These are phyloP conservation scores for Cyclotella cryptica DNA, from an alignment of 108 stramenopile genomes.

Conservation along the genomic window DNA sequence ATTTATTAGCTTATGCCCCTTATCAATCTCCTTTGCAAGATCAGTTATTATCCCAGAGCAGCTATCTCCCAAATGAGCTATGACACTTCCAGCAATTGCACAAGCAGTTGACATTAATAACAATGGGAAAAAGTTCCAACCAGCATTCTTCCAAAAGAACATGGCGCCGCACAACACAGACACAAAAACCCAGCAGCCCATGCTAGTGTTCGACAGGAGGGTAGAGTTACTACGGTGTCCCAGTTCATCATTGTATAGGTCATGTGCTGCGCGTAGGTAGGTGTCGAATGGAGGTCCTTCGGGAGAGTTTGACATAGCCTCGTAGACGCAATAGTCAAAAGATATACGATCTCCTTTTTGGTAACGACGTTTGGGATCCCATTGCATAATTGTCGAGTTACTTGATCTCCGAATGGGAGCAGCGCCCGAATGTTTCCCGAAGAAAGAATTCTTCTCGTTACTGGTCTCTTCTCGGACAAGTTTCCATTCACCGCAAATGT, in stretches of 20 bases:
- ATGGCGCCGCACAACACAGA: slow-evolving; percentile 28
- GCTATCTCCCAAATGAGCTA: slow-evolving; percentile 22
- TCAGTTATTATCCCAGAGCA: background rate
- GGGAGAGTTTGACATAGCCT: slow-evolving; percentile 67
- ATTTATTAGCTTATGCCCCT: background rate
- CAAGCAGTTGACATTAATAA: slow-evolving; percentile 32
- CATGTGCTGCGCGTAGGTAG: slow-evolving; percentile 64
- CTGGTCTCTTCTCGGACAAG: slow-evolving; percentile 43
- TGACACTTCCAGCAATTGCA: slow-evolving; percentile 34
- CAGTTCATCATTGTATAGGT: slow-evolving; percentile 72
- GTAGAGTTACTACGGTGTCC: slow-evolving; percentile 70
- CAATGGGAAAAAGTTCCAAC: slow-evolving; percentile 41
- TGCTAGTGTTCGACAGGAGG: slow-evolving; percentile 52
- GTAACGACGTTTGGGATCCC: slow-evolving; percentile 75
- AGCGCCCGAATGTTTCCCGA: slow-evolving; percentile 2
- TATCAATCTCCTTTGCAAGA: background rate
- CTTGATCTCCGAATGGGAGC: slow-evolving; percentile 20
- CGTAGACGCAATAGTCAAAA: slow-evolving; percentile 53
- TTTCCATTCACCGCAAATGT: slow-evolving; percentile 77
- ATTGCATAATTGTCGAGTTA: slow-evolving; percentile 55
- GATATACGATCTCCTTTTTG: slow-evolving; percentile 75
- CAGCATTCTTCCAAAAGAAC: slow-evolving; percentile 45
- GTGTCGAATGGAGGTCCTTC: slow-evolving; percentile 79
- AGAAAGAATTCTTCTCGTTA: slow-evolving; percentile 17
- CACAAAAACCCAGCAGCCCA: slow-evolving; percentile 51